Conservation (phyloP, 495 filamentous ascomycete genomes). For the Penicillium malachiteum region DNA sequence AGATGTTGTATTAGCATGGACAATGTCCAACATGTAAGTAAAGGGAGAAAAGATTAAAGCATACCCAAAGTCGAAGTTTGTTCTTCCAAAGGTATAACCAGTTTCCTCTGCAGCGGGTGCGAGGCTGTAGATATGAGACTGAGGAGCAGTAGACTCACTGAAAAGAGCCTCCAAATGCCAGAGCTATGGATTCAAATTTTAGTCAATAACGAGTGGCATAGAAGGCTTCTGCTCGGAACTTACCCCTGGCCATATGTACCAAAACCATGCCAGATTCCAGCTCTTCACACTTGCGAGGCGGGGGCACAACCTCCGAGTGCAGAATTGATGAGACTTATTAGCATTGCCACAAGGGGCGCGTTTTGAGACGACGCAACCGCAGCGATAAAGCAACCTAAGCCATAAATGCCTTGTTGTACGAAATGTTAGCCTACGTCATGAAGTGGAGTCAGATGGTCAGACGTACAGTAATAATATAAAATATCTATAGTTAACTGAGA, state of each 20-base stretch:
- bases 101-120: background rate
- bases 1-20: too few relatives aligned
- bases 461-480: conserved; percentile 51
- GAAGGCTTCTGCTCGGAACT: background rate
- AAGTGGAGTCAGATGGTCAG: too few relatives aligned
- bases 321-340: conserved; percentile 47
- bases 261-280: conserved; percentile 58
- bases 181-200: background rate
- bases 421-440: too few relatives aligned
- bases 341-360: conserved; percentile 48
- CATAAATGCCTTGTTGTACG: conserved; percentile 43
- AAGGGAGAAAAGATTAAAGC: too few relatives aligned
- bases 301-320: conserved; percentile 49
- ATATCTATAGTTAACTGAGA: conserved; percentile 47
- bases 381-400: conserved; percentile 49
- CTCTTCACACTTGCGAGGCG: conserved; percentile 42
- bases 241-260: conserved; percentile 50
- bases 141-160: conserved; percentile 43
- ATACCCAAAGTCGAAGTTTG: background rate
- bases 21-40: too few relatives aligned
- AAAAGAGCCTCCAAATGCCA: conserved; percentile 61
- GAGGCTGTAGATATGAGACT: conserved; percentile 37
- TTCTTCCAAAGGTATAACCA: background rate
- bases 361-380: conserved; percentile 50
- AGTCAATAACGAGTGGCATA: background rate